Evolutionary conservation across 768 basidiomycete genomes (phyloP).

Genomic region (Suillus brevipes): DNA sequence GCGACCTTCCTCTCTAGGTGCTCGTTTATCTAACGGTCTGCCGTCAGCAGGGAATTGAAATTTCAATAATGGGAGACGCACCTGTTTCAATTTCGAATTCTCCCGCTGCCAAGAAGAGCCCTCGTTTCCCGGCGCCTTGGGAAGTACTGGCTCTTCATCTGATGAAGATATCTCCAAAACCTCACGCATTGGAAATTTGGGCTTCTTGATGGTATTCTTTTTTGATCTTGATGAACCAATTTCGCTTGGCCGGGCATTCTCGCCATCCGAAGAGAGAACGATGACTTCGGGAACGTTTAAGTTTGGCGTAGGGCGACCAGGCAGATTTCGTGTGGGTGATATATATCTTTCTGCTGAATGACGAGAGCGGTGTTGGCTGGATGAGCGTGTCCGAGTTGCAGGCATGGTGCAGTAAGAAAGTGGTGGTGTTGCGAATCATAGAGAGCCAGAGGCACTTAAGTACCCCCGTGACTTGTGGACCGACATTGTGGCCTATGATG

Average conservation of each 20-base stretch:
- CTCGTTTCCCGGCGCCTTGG: conserved; percentile 15
- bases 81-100: conserved; percentile 45
- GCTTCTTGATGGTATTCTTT: conserved; percentile 13
- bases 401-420: conserved; percentile 18
- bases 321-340: conserved; percentile 12
- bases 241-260: conserved; percentile 25
- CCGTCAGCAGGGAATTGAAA: not conserved
- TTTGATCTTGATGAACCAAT: conserved; percentile 15
- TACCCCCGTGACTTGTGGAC: not conserved
- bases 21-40: not conserved
- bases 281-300: too few species aligned
- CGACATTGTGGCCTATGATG: not conserved
- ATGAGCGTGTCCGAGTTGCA: conserved; percentile 24
- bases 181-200: conserved; percentile 28
- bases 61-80: conserved; percentile 20
- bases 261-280: conserved; percentile 36
- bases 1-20: not conserved
- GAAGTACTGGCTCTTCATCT: conserved; percentile 38
- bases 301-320: conserved; percentile 4
- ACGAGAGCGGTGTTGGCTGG: conserved; percentile 20
- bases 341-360: too few species aligned
- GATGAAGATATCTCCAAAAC: conserved; percentile 64
- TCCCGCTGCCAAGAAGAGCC: conserved; percentile 36
- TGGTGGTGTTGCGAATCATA: not conserved
- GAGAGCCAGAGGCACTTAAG: not conserved